Percentiles rank a stretch among this genome's conserved stretches.
These are phyloP conservation scores for Aspergillus affinis DNA, from an alignment of 495 filamentous ascomycete species.

Conservation along the genomic window DNA sequence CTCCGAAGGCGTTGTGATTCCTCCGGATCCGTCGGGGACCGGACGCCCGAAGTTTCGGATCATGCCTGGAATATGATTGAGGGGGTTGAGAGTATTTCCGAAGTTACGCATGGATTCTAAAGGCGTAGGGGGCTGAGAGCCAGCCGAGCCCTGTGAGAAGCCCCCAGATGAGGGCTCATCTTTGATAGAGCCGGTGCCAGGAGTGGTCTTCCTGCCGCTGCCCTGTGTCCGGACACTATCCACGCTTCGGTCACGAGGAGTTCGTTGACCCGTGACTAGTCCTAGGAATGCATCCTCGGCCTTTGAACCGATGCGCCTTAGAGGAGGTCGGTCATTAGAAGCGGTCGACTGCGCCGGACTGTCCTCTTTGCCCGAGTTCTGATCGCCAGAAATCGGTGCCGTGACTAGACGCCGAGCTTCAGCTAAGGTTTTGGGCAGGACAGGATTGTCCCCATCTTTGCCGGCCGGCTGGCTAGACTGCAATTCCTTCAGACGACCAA, in stretches of 20 bases:
- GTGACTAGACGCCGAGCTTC: slow-evolving; percentile 86
- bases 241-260: slow-evolving; percentile 68
- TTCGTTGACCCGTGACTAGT: slow-evolving; percentile 60
- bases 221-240: slow-evolving; percentile 68
- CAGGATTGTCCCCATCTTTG: slow-evolving; percentile 35
- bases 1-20: slow-evolving; percentile 31
- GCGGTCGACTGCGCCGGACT: slow-evolving; percentile 45
- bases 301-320: slow-evolving; percentile 33
- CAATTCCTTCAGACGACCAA: slow-evolving; percentile 80
- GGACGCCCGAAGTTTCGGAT: slow-evolving; percentile 74
- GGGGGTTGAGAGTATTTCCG: slow-evolving; percentile 78
- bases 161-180: slow-evolving; percentile 23
- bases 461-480: slow-evolving; percentile 45
- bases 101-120: slow-evolving; percentile 83
- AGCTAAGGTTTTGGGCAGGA: slow-evolving; percentile 84
- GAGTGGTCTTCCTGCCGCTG: slow-evolving; percentile 33
- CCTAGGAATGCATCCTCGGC: slow-evolving; percentile 60
- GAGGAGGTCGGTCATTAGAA: slow-evolving; percentile 32
- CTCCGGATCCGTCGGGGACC: slow-evolving; percentile 31
- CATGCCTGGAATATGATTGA: slow-evolving; percentile 73
- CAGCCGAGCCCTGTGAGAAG: slow-evolving; percentile 11
- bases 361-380: slow-evolving; percentile 49
- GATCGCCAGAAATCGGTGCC: slow-evolving; percentile 59
- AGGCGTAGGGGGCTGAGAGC: slow-evolving; percentile 48
- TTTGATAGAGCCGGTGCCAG: slow-evolving; percentile 20